Base-by-base conservation (phyloP, 2,329 filamentous ascomycete genomes). In the Incumbomyces delicatus region DNA sequence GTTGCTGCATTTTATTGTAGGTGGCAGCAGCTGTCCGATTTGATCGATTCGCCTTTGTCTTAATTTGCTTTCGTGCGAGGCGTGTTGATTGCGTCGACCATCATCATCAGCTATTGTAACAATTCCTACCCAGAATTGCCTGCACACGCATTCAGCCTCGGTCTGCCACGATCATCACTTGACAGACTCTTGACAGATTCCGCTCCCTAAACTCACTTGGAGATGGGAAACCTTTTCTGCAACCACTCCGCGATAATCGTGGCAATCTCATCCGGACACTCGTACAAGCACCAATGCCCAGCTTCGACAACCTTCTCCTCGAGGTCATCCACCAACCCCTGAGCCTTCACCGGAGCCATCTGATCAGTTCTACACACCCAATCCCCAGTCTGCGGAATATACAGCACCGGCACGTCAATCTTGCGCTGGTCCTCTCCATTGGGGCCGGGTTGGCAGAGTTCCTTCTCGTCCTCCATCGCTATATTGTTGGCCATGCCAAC, bases 131-230 rank as follows among this genome's bases (percentile, higher is more conserved):
- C n/a, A n/a, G n/a, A n/a, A n/a, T n/a, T n/a, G n/a, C n/a, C n/a
- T n/a, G n/a, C n/a, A n/a, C n/a, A n/a, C n/a, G n/a, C n/a, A n/a
- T n/a, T n/a, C n/a, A n/a, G n/a, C n/a, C n/a, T n/a, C n/a, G n/a
- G n/a, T n/a, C n/a, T n/a, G n/a, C n/a, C n/a, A n/a, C n/a, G n/a
- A n/a, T n/a, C n/a, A n/a, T n/a, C n/a, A n/a, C n/a, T n/a, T 58
- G 44, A 51, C 60, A 13, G 56, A 60, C 12, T 60, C 60, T 16
- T 59, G 60, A 1, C 63, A n/a, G n/a, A n/a, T n/a, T 61, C 41
- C 63, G 63, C 18, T 22, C 14, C 6, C 13, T 12, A n/a, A 14
- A 6, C 32, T 27, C n/a, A 45, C 18, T 29, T 7, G 18, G 40
- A 31, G 7, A 46, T 30, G 7, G 46, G 40, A 44, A 44, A 44